Percentiles rank a stretch among this genome's conserved stretches.
phyloP scores from a whole-genome alignment of 2,329 filamentous ascomycete species.

The Penicillium sp. region DNA sequence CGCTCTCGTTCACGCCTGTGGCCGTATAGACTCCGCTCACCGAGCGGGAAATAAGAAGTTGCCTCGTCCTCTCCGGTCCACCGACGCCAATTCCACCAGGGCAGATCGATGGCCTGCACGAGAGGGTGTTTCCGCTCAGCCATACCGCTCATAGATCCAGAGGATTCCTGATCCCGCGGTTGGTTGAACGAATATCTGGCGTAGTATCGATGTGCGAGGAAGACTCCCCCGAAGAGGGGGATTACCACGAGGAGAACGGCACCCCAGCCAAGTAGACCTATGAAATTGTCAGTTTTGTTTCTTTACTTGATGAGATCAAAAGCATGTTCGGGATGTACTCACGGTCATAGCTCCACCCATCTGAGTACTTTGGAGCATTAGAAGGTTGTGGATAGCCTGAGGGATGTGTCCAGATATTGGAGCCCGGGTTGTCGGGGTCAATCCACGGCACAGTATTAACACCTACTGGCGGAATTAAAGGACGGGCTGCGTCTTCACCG shows the following conservation, averaged over 20 bases:
- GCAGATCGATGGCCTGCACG: constrained; percentile 4
- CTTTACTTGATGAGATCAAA: not conserved
- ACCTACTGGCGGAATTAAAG: constrained; percentile 32
- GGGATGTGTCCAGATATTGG: constrained; percentile 21
- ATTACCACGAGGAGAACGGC: constrained; percentile 8
- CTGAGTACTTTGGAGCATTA: not conserved
- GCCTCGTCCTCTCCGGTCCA: constrained; percentile 23
- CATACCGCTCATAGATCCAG: constrained; percentile 20
- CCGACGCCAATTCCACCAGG: constrained; percentile 37
- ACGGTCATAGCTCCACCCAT: constrained; percentile 11
- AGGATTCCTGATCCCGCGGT: constrained; percentile 15
- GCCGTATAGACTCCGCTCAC: constrained; percentile 19
- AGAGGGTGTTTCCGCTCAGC: constrained; percentile 22
- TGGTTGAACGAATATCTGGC: constrained; percentile 10
- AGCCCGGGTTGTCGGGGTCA: constrained; percentile 28
- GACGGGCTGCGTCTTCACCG: constrained; percentile 27
- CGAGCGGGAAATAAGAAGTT: constrained; percentile 29
- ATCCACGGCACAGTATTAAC: constrained; percentile 38
- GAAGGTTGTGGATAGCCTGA: constrained; percentile 16
- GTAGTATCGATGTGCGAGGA: constrained; percentile 15
- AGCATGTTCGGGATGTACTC: not conserved
- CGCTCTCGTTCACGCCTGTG: constrained; percentile 11
- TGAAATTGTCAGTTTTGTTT: not conserved
- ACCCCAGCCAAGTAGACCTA: constrained; percentile 15
- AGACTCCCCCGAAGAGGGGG: constrained; percentile 10